Evolutionary conservation across 1,284 basidiomycete species (phyloP), one percentile per base, ranked within the genome.

Genomic region (Anthracocystis walkeri): DNA sequence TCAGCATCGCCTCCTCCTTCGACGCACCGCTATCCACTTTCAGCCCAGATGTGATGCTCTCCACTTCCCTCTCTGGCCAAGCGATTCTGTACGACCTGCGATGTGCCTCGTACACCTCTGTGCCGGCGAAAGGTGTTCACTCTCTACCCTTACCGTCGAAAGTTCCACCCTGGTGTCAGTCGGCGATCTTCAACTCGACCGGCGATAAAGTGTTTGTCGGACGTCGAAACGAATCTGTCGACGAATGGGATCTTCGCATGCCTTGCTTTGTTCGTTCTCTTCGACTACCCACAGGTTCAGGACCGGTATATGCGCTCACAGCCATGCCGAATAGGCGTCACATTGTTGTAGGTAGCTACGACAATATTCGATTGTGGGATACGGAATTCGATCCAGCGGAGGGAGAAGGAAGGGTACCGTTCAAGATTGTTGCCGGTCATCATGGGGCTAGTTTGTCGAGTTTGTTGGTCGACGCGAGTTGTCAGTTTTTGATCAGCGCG

Each of bases 401-500:
- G 59, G 90, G 88, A 83, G 89, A 89, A 46, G 72, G 74, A 49
- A 83, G 77, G 59, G 82, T 83, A 10, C 80, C 82, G 5, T 97
- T 97, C 88, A 94, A 94, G 86, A 97, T 98, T 71, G 93, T 99
- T 41, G 92, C 95, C 5, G 96, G 96, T 0, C 95, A 98, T 86
- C 94, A 97, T 86, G 95, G 95, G 31, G 95, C 94, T 2, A 92
- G 91, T 67, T 90, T 97, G 18, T 96, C 94, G 5, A 91, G 92
- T 78, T 92, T 97, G 90, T 85, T 95, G 70, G 88, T 98, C 51
- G 96, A 98, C 87, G 89, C 92, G 33, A 91, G 91, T 3, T 91
- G 90, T 25, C 88, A 91, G 60, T 98, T 95, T 86, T 88, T 99
- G 80, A 90, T 96, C 65, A 93, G 92, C 79, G 93, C 94, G 7